Percentiles rank a stretch among this genome's conserved stretches.
phyloP scores from a whole-genome alignment of 345 rosid genomes.

The Passiflora organensis region DNA sequence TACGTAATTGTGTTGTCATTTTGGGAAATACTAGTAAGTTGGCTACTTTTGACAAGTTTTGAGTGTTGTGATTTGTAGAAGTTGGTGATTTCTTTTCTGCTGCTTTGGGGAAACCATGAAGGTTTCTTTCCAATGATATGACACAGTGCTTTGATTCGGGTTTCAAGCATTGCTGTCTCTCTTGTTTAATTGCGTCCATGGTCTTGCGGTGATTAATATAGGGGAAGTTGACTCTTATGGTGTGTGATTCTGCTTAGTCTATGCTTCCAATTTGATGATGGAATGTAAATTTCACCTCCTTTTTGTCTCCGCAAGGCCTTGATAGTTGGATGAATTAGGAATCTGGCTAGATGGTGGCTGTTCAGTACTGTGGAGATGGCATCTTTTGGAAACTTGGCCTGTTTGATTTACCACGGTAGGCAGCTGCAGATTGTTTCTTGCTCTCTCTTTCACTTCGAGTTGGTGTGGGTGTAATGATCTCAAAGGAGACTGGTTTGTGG shows the following conservation, averaged over 20 bases:
- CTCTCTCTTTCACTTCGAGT: conserved; percentile 16
- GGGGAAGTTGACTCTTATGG: background rate
- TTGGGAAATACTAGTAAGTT: conserved; percentile 3
- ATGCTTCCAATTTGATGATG: no score
- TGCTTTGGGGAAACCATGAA: conserved; percentile 8
- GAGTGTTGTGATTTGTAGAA: no score
- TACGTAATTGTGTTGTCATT: background rate
- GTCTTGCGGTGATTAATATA: background rate
- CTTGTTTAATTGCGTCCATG: background rate
- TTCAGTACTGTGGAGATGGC: no score
- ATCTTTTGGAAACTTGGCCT: no score
- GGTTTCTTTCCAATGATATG: conserved; percentile 9
- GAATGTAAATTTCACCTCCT: no score
- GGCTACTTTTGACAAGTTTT: conserved; percentile 11
- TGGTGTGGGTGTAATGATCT: conserved; percentile 22
- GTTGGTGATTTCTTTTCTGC: conserved; percentile 4
- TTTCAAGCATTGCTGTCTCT: conserved; percentile 4
- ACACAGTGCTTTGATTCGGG: conserved; percentile 1
- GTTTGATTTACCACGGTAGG: no score
- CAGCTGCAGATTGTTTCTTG: conserved; percentile 5
- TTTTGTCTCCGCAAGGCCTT: no score
- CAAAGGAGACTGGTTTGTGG: conserved; percentile 27
- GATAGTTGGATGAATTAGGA: no score
- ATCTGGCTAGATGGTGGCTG: no score
- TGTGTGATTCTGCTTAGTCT: no score